A percentile compares a stretch with the other conserved stretches of the same genome.
These are phyloP conservation scores for Gillenia trifoliata DNA, from an alignment of 306 rosid species.

Conservation along the genomic window DNA sequence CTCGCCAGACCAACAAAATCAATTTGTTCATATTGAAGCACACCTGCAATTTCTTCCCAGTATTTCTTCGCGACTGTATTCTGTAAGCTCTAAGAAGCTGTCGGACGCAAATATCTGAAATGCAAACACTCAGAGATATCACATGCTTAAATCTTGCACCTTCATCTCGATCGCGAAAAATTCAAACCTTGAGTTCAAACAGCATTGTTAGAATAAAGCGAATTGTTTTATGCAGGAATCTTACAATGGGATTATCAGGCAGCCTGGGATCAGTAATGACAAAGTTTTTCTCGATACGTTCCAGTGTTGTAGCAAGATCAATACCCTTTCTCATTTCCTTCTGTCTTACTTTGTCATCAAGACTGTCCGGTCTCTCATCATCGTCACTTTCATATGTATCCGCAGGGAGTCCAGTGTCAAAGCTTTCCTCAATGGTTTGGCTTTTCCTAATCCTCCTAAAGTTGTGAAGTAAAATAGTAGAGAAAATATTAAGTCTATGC, in stretches of 20 bases:
- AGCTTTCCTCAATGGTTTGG: constrained; percentile 34
- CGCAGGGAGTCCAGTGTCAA: constrained; percentile 27
- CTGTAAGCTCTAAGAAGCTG: constrained; percentile 95
- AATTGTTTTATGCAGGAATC: too few species aligned
- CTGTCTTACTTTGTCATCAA: constrained; percentile 54
- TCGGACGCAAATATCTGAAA: constrained; percentile 95
- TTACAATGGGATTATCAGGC: constrained; percentile 96
- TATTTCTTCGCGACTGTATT: constrained; percentile 95
- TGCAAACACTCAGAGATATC: constrained; percentile 18
- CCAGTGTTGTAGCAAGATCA: constrained; percentile 96
- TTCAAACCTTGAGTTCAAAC: background rate
- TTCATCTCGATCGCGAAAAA: background rate
- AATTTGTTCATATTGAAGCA: background rate
- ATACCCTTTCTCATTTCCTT: constrained; percentile 93
- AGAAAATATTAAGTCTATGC: too few species aligned
- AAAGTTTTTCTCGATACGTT: constrained; percentile 95
- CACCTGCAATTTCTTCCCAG: constrained; percentile 98
- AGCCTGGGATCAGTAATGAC: constrained; percentile 99
- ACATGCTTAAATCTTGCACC: background rate
- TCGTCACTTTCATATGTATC: constrained; percentile 35
- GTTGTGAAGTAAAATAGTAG: background rate
- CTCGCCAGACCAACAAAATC: background rate
- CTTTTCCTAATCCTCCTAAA: constrained; percentile 60
- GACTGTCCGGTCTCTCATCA: constrained; percentile 50
- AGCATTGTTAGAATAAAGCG: too few species aligned